Evolutionary conservation across 331 rosid genomes (phyloP).

Genomic region (Quercus phellos): DNA sequence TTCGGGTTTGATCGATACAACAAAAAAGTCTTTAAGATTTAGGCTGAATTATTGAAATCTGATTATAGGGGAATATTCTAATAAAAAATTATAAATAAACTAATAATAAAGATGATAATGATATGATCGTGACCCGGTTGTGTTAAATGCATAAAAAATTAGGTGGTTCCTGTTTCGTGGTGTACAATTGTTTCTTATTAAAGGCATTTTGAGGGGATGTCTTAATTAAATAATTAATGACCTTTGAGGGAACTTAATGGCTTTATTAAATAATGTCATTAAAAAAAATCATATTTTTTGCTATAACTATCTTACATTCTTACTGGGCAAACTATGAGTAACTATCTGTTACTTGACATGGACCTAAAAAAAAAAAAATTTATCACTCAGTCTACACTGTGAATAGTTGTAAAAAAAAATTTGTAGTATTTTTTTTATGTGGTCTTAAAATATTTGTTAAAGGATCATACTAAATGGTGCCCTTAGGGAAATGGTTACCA

Average conservation of each 20-base stretch:
- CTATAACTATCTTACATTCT: too few relatives aligned
- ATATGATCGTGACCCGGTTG: not conserved
- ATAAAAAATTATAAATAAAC: not conserved
- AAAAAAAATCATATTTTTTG: too few relatives aligned
- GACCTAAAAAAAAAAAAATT: too few relatives aligned
- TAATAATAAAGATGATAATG: not conserved
- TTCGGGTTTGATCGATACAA: too few relatives aligned
- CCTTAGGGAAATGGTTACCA: fast-evolving
- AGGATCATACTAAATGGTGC: fast-evolving
- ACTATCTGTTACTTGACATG: fast-evolving
- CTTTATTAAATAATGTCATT: too few relatives aligned
- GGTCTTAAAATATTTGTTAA: too few relatives aligned
- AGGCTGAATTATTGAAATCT: not conserved
- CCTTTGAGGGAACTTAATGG: too few relatives aligned
- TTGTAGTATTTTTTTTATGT: too few relatives aligned
- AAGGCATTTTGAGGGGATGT: not conserved
- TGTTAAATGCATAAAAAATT: not conserved
- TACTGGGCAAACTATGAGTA: too few relatives aligned
- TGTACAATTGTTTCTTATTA: not conserved
- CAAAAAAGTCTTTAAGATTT: not conserved
- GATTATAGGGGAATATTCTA: not conserved
- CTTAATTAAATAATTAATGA: not conserved
- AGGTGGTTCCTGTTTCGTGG: not conserved
- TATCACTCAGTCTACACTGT: too few relatives aligned
- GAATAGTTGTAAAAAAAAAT: too few relatives aligned